Evolutionary conservation across 495 filamentous ascomycete genomes (phyloP).

Genomic region (Parmelia sp.): DNA sequence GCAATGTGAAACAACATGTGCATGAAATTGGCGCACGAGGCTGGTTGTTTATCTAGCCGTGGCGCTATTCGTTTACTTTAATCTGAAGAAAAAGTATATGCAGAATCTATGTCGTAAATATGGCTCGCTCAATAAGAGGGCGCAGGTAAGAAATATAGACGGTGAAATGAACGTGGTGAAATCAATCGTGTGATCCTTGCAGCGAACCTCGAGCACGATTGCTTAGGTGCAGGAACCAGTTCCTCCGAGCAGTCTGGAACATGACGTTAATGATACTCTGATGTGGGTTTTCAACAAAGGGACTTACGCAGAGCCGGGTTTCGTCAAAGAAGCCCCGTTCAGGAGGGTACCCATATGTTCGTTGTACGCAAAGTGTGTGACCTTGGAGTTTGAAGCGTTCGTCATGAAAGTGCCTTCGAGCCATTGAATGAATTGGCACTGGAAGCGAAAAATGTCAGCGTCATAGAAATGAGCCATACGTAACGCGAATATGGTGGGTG

Average conservation of each 20-base stretch:
- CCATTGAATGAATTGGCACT: constrained; percentile 5
- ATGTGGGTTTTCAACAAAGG: background rate
- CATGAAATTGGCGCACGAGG: background rate
- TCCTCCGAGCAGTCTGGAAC: background rate
- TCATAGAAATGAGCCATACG: background rate
- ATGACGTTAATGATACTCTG: background rate
- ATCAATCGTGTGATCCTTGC: background rate
- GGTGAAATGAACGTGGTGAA: background rate
- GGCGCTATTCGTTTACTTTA: background rate
- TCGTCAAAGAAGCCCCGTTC: background rate
- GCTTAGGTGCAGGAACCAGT: background rate
- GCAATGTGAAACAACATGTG: background rate
- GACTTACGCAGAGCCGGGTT: background rate
- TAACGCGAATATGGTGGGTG: background rate
- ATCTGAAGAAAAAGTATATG: background rate
- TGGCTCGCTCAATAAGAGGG: background rate
- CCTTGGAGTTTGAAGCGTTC: background rate
- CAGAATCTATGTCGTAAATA: background rate
- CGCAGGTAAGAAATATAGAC: background rate
- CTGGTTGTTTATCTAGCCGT: background rate
- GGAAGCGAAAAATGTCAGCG: background rate
- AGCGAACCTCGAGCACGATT: background rate
- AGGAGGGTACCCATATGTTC: background rate
- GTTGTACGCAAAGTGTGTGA: constrained; percentile 3
- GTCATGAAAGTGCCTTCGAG: background rate